Evolutionary conservation across 129 eudicot genomes (phyloP).

Genomic region (Pulicaria dysenterica): DNA sequence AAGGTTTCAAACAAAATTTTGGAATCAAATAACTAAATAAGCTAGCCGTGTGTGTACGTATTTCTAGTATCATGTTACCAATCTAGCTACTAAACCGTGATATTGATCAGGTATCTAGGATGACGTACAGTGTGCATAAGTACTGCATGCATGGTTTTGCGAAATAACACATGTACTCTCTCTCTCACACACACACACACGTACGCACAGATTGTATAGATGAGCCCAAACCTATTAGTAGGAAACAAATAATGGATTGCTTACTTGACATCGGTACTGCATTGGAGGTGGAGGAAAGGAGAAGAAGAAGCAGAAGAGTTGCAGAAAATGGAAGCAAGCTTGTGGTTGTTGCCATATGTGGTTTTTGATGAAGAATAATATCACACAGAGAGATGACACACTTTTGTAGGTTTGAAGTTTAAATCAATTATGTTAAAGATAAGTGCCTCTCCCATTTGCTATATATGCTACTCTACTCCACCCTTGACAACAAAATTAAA

Average conservation of each 20-base stretch:
- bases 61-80: too few species aligned
- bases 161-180: too few species aligned
- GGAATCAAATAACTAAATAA: too few species aligned
- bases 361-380: constrained; percentile 22
- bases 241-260: constrained; percentile 10
- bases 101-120: too few species aligned
- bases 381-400: constrained; percentile 19
- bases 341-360: constrained; percentile 45
- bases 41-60: too few species aligned
- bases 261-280: constrained; percentile 70
- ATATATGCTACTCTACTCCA: constrained; percentile 34
- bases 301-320: constrained; percentile 38
- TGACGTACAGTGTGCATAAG: background rate
- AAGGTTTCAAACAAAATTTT: background rate
- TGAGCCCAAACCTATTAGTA: background rate
- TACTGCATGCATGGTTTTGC: background rate
- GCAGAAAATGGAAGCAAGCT: constrained; percentile 31
- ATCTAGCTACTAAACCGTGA: too few species aligned
- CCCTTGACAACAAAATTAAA: constrained; percentile 17
- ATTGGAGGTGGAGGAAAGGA: constrained; percentile 40
- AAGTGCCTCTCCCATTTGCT: constrained; percentile 39
- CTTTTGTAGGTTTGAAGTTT: constrained; percentile 35
- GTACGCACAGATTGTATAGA: too few species aligned
- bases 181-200: too few species aligned
- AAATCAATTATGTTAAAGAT: constrained; percentile 23